Percentiles rank a stretch among this genome's conserved stretches.
phyloP scores from a whole-genome alignment of 768 basidiomycete genomes.

The Pisolithus tinctorius region DNA sequence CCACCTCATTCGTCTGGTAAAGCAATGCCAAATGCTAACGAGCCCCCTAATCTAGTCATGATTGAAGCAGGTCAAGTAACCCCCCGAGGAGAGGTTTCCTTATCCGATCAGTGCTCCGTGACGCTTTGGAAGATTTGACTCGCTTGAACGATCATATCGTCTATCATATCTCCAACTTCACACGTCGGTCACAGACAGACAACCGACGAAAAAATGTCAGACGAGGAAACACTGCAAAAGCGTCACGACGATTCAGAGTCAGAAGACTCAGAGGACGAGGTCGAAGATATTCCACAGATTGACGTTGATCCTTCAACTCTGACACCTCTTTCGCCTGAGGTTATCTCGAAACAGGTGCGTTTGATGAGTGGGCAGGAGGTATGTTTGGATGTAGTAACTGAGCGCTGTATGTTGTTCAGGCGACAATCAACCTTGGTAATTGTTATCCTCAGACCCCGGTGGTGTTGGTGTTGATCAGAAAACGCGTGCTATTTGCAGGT shows the following conservation, averaged over 20 bases:
- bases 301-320: constrained; percentile 78
- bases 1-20: too few relatives aligned
- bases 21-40: too few relatives aligned
- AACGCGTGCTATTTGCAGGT: constrained; percentile 39
- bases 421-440: constrained; percentile 88
- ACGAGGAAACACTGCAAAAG: constrained; percentile 63
- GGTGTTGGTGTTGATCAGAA: not conserved
- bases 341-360: constrained; percentile 85
- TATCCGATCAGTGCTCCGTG: not conserved
- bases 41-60: not conserved
- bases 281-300: constrained; percentile 54
- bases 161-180: too few relatives aligned
- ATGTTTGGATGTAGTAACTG: not conserved
- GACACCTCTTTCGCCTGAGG: constrained; percentile 83
- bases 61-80: not conserved
- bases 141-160: too few relatives aligned
- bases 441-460: not conserved
- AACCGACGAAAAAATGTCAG: constrained; percentile 42
- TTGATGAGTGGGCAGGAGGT: not conserved
- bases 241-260: constrained; percentile 62
- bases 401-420: constrained; percentile 38
- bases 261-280: constrained; percentile 54
- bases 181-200: not conserved
- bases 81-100: not conserved
- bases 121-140: not conserved